Base-by-base conservation (phyloP, 495 filamentous ascomycete species). In the Hypomontagnella submonticulosa region DNA sequence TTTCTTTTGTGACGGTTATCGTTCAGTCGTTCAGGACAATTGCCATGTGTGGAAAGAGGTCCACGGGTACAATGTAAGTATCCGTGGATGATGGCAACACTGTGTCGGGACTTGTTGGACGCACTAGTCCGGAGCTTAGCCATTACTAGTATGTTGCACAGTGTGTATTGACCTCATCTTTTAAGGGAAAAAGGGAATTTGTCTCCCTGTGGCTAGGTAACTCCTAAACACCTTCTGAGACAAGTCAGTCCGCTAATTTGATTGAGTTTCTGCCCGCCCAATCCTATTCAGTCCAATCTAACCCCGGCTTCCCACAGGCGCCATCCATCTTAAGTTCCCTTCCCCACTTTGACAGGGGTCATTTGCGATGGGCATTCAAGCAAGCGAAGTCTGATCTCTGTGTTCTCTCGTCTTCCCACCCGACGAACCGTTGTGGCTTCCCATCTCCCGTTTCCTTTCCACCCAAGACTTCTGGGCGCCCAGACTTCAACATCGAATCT, bases 401-500 rank as follows among this genome's bases (percentile, higher is more conserved):
- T 52, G 27, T 23, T 41, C 42, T 33, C 15, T 48, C 40, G 20
- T 42, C 47, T 57, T 57, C 64, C 64, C 53, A 54, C 63, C 57
- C 57, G 54, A 42, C 65, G 56, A 73, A 58, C 44, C 50, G 43
- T 48, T 53, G 37, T 63, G 55, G 47, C 54, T 66, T 64, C 47
- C 62, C 62, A 69, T 65, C 69, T 69, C 69, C 67, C 62, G 61
- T 66, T 49, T 69, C 57, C 57, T 61, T 60, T 64, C 51, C 37
- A 69, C 54, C 61, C 57, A 70, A 62, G 57, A 70, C 62, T 66
- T 67, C 71, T 71, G 58, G 71, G 71, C 71, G 71, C 69, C 71
- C 69, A 73, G 65, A 64, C 71, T 48, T 55, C 53, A 57, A 54
- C 55, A 16, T 55, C 50, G 57, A 64, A 60, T 61, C 52, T 57